A percentile compares a stretch with the other conserved stretches of the same genome.
Conservation (phyloP, 805 yeast genomes). For the Starmerella stellata region DNA sequence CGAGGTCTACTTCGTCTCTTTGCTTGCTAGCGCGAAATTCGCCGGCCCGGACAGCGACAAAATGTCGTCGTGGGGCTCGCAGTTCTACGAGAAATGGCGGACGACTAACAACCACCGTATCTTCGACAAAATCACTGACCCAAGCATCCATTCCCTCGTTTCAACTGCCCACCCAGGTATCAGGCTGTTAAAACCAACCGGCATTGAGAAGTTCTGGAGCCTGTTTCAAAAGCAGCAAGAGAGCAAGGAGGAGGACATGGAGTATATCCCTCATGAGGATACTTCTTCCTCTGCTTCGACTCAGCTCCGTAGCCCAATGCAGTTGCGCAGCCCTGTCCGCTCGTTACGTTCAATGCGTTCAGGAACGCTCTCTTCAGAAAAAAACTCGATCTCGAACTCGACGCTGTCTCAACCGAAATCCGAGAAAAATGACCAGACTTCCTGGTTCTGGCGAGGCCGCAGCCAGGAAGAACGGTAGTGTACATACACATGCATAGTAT, state of each 20-base stretch:
- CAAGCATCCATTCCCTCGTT: slow-evolving; percentile 2
- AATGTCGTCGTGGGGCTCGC: slow-evolving; percentile 24
- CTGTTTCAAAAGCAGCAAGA: slow-evolving; percentile 4
- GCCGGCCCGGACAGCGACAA: slow-evolving; percentile 10
- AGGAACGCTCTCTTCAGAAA: background rate
- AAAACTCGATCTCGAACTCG: background rate
- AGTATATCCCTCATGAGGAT: background rate
- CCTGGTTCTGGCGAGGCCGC: background rate
- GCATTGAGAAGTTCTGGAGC: slow-evolving; percentile 11
- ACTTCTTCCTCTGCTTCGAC: background rate
- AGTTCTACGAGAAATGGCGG: slow-evolving; percentile 38
- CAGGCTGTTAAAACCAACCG: slow-evolving; percentile 8
- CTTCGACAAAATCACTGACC: slow-evolving; percentile 40
- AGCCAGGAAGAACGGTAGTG: background rate
- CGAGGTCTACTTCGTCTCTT: slow-evolving; percentile 72
- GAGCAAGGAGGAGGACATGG: background rate
- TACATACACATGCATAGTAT: background rate
- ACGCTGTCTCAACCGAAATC: background rate
- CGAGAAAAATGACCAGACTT: background rate
- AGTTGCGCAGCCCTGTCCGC: background rate
- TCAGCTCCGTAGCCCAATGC: background rate
- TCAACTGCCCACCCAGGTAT: slow-evolving; percentile 10
- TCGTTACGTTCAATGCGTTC: background rate
- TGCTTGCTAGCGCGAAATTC: slow-evolving; percentile 56
- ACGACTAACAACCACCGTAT: slow-evolving; percentile 36